Evolutionary conservation across 495 filamentous ascomycete genomes (phyloP), one percentile per base, ranked within the genome.

Genomic region (Penicillium soppii): DNA sequence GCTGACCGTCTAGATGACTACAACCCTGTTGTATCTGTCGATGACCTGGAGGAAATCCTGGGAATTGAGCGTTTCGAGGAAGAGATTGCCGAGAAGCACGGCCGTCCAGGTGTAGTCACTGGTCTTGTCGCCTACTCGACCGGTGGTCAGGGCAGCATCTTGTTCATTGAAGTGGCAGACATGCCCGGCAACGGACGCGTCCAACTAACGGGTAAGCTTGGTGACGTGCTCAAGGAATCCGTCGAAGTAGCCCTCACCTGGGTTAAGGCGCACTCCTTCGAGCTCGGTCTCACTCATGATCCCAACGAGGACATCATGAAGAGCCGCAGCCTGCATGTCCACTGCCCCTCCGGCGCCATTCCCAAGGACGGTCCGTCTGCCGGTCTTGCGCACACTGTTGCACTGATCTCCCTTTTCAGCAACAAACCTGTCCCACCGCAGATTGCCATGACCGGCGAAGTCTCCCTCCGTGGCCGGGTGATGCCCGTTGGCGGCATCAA

Each of bases 131-230:
- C 95, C n/a, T 97, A 95, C 74, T 89, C 84, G 54, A 89, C 85
- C 17, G 94, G 95, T 40, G 91, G 90, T 36, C 91, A 95, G 69
- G 94, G 94, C 37, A 91, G 89, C 62, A 99, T 99, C 62, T 75
- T 99, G 42, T 99, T 99, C 76, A 97, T 99, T 62, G 94, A 99
- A 71, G 88, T 96, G 22, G 90, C 92, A 25, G 91, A 96, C 64
- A 97, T 97, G 92, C 94, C 94, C 10, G 94, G 94, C 25, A 87
- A 79, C 45, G 94, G 94, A 26, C 86, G 87, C 39, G 88, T 99
- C 39, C 92, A 97, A 71, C 82, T 97, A n/a, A 99, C 94, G 13
- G 94, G 94, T 40, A 99, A 96, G 63, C 83, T 99, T n/a, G 95
- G 94, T 50, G 91, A 96, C 65, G 94, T 97, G 16, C 82, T 99